Evolutionary conservation across 2,329 filamentous ascomycete species (phyloP), one percentile per base, ranked within the genome.

Genomic region (Metarhizium guizhouense): DNA sequence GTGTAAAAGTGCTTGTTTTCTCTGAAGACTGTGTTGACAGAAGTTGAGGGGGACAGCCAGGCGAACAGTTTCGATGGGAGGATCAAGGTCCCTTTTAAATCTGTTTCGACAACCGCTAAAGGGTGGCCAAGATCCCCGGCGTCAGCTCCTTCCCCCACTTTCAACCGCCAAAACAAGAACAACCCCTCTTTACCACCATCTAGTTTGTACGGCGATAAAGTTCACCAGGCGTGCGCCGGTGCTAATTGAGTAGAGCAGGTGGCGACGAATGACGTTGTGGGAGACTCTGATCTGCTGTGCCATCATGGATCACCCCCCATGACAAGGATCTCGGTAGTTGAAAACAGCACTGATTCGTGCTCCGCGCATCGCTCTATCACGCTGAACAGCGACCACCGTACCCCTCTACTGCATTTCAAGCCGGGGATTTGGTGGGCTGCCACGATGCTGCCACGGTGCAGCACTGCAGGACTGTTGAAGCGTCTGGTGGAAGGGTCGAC

Each of bases 201-300:
- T 18, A 18, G 5, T 4, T 48, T 48, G 45, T 48, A 20, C 45
- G 10, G 45, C 45, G 45, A 48, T 48, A 30, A 18, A 48, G 45
- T 48, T 48, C 20, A 48, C 45, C 10, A 48, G 45, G 6, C 45
- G 25, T 29, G 6, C 8, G 4, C 4, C 10, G 20, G 25, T 48
- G 45, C 45, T 30, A 48, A 30, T 20, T 29, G 18, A 48, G 20
- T 20, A 13, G 18, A 48, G 20, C 4, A 30, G 47, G 55, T 54
- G 47, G 55, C 55, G 52, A 52, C 55, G 55, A 57, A 54, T 57
- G 52, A 54, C 52, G 55, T 54, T 45, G 48, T 14, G 10, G 8
- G 47, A 47, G 47, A 51, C 38, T 20, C 29, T 48, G 11, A n/a
- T 4, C 20, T 48, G 25, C 25, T 29, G 25, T 20, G 13, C 45